Evolutionary conservation across 148 eudicot species (phyloP).

Genomic region (Amaranthus palmeri): DNA sequence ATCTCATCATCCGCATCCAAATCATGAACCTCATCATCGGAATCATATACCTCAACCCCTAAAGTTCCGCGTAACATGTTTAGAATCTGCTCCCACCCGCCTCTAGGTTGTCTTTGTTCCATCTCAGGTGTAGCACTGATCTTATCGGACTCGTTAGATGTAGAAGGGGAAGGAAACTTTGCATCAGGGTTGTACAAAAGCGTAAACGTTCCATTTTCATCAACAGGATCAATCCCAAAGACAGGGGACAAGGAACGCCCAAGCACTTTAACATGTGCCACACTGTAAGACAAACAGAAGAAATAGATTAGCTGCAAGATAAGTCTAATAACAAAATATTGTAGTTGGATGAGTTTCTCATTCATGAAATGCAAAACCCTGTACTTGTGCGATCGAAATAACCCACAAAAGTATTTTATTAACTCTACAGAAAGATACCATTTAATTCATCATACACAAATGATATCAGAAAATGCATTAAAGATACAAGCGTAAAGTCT

Average conservation of each 20-base stretch:
- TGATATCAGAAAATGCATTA: neutral
- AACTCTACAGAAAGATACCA: neutral
- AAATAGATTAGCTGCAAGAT: neutral
- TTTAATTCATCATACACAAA: neutral
- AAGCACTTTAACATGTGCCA: conserved; percentile 51
- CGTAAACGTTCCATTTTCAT: conserved; percentile 35
- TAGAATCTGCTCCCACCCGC: conserved; percentile 44
- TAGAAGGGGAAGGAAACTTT: conserved; percentile 20
- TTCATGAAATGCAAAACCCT: neutral
- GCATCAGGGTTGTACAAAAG: conserved; percentile 43
- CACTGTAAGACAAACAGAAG: conserved; percentile 33
- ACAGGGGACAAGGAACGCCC: conserved; percentile 63
- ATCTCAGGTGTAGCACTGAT: conserved; percentile 25
- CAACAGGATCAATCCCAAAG: conserved; percentile 37
- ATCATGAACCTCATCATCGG: conserved; percentile 33
- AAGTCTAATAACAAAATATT: neutral
- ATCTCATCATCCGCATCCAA: conserved; percentile 45
- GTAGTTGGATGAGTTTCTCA: neutral
- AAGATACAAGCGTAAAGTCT: too few species aligned
- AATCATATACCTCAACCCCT: conserved; percentile 39
- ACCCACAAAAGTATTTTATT: neutral
- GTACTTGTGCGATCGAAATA: neutral
- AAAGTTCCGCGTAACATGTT: conserved; percentile 42
- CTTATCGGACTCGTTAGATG: conserved; percentile 10
- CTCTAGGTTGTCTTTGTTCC: conserved; percentile 33